phyloP scores from a whole-genome alignment of 345 rosid species.

The Pistacia atlantica region DNA sequence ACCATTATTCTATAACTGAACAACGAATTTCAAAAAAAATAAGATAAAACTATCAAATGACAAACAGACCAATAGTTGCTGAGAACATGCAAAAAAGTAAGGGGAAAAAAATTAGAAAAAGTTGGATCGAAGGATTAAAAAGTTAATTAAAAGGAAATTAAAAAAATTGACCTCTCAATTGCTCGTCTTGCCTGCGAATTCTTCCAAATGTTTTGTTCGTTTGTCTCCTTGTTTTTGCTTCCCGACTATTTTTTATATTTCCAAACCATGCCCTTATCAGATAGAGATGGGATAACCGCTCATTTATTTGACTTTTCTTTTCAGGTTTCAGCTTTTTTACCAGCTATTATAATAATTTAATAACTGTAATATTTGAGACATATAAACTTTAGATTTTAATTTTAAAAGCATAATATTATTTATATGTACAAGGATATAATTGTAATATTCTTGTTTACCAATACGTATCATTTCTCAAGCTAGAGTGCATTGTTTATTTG shows the following conservation, averaged over 20 bases:
- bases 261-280: conserved; percentile 8
- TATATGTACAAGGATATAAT: no score
- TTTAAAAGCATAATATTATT: no score
- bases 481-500: no score
- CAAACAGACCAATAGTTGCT: neutral
- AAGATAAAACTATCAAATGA: neutral
- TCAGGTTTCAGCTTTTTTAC: neutral
- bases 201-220: no score
- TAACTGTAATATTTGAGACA: no score
- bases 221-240: neutral
- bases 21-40: neutral
- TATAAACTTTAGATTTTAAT: no score
- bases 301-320: neutral
- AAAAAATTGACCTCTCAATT: neutral
- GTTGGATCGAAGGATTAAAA: neutral
- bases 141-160: neutral
- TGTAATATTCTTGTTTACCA: no score
- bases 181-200: neutral
- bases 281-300: neutral
- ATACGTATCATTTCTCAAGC: no score
- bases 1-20: neutral
- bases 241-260: neutral
- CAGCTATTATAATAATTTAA: no score
- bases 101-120: neutral
- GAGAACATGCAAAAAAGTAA: conserved; percentile 9